Evolutionary conservation across 495 filamentous ascomycete species (phyloP), one percentile per base, ranked within the genome.

Genomic region (Aspergillus affinis): DNA sequence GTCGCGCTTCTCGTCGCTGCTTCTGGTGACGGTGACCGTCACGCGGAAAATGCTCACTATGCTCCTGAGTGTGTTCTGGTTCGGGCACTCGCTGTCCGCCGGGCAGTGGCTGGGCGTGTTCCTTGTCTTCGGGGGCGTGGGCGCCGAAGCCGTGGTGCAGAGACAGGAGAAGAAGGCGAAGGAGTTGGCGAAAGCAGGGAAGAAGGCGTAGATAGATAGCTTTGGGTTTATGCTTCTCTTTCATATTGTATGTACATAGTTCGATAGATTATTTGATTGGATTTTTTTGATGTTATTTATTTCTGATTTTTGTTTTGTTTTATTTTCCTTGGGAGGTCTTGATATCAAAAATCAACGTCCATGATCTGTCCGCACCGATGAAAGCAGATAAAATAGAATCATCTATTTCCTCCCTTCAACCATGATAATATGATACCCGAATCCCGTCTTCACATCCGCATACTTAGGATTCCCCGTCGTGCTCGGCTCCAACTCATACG

Each of bases 1-100:
- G 41, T 88, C 90, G 15, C 88, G 88, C 44, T 98, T 98, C 77
- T 94, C 90, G 36, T 92, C 88, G 9, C 80, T 98, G 57, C 81
- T 98, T 53, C 86, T 98, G 27, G 94, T 97, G 13, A 98, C 94
- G 10, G 92, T 98, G 0, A 98, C 93, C 2, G 94, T 98, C 12
- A 98, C 94, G 48, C 82, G 94, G 63, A 98, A 98, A 78, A 98
- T 98, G 95, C 82, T 97, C 69, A 97, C 92, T 59, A 98, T 98
- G 94, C 89, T 98, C 61, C 81, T 98, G 48, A 93, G 89, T 60
- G 94, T 98, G 26, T 79, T 98, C 54, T 91, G 90, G 79, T 98
- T 97, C 74, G 94, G 95, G 29, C 95, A 98, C 71, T 83, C 82
- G 54, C 79, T 98, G 54, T 88, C 83, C 20, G 73, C 78, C 41